Evolutionary conservation across 2,329 filamentous ascomycete genomes (phyloP).

Genomic region (Fusarium gaditjirri): DNA sequence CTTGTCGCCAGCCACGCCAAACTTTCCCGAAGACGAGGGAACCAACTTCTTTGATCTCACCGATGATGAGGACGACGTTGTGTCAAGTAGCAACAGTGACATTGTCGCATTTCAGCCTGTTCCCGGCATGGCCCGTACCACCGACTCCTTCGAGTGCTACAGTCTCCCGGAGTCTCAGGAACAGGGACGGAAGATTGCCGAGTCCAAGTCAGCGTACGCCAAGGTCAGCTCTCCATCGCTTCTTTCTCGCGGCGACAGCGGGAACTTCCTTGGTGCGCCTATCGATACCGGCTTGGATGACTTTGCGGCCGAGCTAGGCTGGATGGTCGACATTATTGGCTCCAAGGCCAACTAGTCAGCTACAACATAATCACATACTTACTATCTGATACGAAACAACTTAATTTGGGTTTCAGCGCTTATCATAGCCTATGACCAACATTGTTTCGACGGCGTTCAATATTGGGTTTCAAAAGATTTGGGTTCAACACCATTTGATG

Average conservation of each 20-base stretch:
- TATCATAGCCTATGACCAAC: conserved; percentile 2
- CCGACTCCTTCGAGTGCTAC: conserved; percentile 52
- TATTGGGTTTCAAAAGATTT: conserved; percentile 4
- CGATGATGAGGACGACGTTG: conserved; percentile 55
- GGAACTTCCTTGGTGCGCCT: conserved; percentile 49
- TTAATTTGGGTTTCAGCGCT: neutral
- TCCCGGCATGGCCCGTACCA: conserved; percentile 17
- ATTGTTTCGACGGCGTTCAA: conserved; percentile 39
- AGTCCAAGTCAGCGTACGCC: conserved; percentile 35
- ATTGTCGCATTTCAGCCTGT: conserved; percentile 44
- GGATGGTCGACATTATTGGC: conserved; percentile 62
- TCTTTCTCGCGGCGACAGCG: conserved; percentile 37
- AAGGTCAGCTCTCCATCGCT: conserved; percentile 42
- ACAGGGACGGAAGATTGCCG: conserved; percentile 30
- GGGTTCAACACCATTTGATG: conserved; percentile 10
- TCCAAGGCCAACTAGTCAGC: conserved; percentile 40
- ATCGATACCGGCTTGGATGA: conserved; percentile 54
- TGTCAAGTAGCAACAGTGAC: conserved; percentile 52
- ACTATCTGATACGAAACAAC: conserved; percentile 21
- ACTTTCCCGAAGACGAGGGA: conserved; percentile 54
- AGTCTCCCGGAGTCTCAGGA: conserved; percentile 56
- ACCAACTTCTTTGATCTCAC: conserved; percentile 60
- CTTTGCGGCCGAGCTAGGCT: conserved; percentile 59
- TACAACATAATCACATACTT: neutral
- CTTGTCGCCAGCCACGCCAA: conserved; percentile 52